These are phyloP conservation scores for Lupinus albus DNA, from an alignment of 306 rosid genomes.

Conservation along the genomic window DNA sequence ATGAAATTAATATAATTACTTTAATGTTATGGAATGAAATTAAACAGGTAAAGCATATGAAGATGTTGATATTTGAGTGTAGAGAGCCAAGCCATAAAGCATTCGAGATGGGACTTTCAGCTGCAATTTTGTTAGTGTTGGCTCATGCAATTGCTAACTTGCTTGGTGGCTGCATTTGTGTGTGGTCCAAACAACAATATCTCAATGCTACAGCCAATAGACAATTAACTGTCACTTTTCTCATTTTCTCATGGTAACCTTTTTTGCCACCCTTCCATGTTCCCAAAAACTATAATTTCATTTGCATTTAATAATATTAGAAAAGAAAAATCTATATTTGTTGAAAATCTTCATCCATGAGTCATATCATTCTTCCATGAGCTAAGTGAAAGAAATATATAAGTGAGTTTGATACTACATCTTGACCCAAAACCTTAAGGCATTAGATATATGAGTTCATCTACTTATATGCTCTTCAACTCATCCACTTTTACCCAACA, in stretches of 20 bases:
- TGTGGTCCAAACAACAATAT: slow-evolving; percentile 48
- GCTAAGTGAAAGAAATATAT: no score
- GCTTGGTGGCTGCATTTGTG: slow-evolving; percentile 71
- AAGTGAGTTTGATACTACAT: no score
- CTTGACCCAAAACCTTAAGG: no score
- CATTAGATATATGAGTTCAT: no score
- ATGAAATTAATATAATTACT: background rate
- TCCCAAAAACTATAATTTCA: background rate
- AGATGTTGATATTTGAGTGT: slow-evolving; percentile 64
- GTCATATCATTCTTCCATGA: no score
- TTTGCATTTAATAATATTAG: background rate
- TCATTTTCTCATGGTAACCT: slow-evolving; percentile 67
- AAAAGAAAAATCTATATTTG: no score
- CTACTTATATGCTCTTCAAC: no score
- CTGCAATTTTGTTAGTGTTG: slow-evolving; percentile 54
- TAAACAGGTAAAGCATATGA: slow-evolving; percentile 59
- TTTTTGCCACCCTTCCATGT: background rate
- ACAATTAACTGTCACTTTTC: slow-evolving; percentile 55
- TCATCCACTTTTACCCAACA: no score
- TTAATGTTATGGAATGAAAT: background rate
- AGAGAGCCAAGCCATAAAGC: slow-evolving; percentile 74
- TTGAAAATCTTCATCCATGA: no score
- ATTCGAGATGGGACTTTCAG: slow-evolving; percentile 76
- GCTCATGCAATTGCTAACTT: slow-evolving; percentile 65
- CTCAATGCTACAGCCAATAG: slow-evolving; percentile 49